Evolutionary conservation across 1,284 basidiomycete species (phyloP).

Genomic region (Inonotus hispidus): DNA sequence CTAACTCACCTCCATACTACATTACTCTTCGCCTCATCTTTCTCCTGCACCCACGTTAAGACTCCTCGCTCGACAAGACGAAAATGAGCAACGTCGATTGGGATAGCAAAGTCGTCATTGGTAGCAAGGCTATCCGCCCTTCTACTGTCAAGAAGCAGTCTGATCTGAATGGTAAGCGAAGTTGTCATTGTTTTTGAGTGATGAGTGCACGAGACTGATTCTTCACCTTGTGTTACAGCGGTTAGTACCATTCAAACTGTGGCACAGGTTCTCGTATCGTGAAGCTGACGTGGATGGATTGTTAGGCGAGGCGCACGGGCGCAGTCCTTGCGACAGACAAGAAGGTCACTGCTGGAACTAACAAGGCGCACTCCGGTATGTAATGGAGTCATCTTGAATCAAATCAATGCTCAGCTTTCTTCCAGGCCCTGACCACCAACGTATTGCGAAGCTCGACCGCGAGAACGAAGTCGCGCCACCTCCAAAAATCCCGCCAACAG

Average conservation of each 20-base stretch:
- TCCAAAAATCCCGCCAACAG: constrained; percentile 71
- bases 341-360: constrained; percentile 58
- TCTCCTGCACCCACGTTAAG: not conserved
- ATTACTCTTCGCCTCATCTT: not conserved
- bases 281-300: not conserved
- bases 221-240: constrained; percentile 1
- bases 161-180: constrained; percentile 64
- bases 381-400: constrained; percentile 11
- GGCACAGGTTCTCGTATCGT: not conserved
- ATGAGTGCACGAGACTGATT: not conserved
- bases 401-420: constrained; percentile 1
- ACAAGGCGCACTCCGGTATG: constrained; percentile 70
- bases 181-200: not conserved
- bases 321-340: constrained; percentile 75
- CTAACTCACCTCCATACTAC: not conserved
- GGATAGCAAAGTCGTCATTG: constrained; percentile 75
- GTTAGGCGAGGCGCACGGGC: constrained; percentile 64
- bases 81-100: constrained; percentile 56
- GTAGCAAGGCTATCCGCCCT: constrained; percentile 61
- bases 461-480: constrained; percentile 98
- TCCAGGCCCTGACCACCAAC: constrained; percentile 86
- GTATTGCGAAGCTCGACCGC: constrained; percentile 89
- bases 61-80: not conserved
- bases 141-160: constrained; percentile 66
- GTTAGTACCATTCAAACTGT: not conserved